Conservation (phyloP, 345 rosid species). For the Melaleuca alternifolia region DNA sequence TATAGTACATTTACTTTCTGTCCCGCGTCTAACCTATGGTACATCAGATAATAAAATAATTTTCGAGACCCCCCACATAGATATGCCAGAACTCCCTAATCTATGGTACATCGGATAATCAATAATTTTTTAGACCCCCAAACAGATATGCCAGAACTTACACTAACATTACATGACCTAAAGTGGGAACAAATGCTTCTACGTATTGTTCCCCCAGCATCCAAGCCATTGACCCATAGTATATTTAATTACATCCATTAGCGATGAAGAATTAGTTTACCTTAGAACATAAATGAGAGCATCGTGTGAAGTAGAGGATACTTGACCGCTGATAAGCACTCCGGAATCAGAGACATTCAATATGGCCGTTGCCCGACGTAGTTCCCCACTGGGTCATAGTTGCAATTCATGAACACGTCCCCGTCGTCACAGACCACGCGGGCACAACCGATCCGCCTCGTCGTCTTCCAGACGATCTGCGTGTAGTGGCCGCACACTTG, state of each 20-base stretch:
- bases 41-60: too few species aligned
- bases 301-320: fast-evolving
- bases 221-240: too few species aligned
- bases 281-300: not conserved
- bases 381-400: constrained; percentile 82
- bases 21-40: too few species aligned
- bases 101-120: too few species aligned
- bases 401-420: constrained; percentile 87
- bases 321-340: not conserved
- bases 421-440: constrained; percentile 65
- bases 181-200: too few species aligned
- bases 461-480: constrained; percentile 72
- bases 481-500: constrained; percentile 88
- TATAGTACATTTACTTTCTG: not conserved
- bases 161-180: too few species aligned
- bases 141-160: too few species aligned
- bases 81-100: too few species aligned
- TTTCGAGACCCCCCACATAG: too few species aligned
- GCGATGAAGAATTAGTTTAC: not conserved
- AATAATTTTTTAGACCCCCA: too few species aligned
- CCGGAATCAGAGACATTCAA: not conserved
- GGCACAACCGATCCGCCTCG: constrained; percentile 64
- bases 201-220: too few species aligned
- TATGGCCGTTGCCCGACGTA: constrained; percentile 69
- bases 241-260: too few species aligned